Conservation (phyloP, 495 filamentous ascomycete genomes). For the Daldinia grandis region DNA sequence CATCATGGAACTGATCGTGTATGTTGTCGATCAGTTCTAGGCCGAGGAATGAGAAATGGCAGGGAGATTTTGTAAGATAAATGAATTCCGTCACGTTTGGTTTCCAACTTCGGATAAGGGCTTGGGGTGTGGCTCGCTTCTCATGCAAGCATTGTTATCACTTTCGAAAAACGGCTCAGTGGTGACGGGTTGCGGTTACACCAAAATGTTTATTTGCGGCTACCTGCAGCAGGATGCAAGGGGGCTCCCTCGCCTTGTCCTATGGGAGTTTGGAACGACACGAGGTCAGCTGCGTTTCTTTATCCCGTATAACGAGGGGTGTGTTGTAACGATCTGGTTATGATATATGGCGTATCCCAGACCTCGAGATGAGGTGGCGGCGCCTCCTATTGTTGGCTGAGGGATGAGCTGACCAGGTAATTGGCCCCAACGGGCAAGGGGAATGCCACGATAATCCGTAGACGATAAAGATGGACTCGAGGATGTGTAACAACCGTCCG, state of each 20-base stretch:
- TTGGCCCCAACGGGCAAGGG: conserved; percentile 10
- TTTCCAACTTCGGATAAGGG: conserved; percentile 20
- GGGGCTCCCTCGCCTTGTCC: conserved; percentile 12
- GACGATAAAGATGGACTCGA: conserved; percentile 17
- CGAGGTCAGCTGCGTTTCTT: conserved; percentile 4
- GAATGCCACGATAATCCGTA: conserved; percentile 24
- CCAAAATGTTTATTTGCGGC: conserved; percentile 33
- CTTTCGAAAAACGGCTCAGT: not conserved
- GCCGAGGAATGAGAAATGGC: not conserved
- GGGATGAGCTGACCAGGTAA: not conserved
- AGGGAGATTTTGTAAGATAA: conserved; percentile 6
- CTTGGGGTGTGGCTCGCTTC: conserved; percentile 18
- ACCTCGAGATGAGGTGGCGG: conserved; percentile 9
- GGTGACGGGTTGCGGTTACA: conserved; percentile 28
- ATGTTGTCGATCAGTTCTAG: not conserved
- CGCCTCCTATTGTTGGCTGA: not conserved
- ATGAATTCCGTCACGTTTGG: not conserved
- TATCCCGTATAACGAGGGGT: not conserved
- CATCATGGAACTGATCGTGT: conserved; percentile 47
- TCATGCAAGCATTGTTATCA: conserved; percentile 30
- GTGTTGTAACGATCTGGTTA: conserved; percentile 9
- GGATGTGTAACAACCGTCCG: not conserved
- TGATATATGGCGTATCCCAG: conserved; percentile 9
- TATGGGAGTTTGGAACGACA: conserved; percentile 5
- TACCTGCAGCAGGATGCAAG: conserved; percentile 37